Percentiles rank a stretch among this genome's conserved stretches.
These are phyloP conservation scores for Paramecium caudatum DNA, from an alignment of 73 alveolate species.

Conservation along the genomic window DNA sequence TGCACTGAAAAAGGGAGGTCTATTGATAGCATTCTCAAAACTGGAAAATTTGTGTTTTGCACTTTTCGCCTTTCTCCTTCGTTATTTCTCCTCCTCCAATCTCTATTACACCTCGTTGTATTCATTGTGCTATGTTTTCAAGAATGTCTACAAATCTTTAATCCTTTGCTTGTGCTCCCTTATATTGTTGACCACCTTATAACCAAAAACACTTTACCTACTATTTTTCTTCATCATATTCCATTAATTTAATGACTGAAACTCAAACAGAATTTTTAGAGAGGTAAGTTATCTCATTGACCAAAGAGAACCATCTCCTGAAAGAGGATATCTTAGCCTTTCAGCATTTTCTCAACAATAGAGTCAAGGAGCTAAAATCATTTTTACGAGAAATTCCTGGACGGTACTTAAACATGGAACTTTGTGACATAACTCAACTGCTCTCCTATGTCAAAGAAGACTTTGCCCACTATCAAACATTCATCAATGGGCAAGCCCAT, in stretches of 20 bases:
- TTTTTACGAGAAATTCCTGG: neutral
- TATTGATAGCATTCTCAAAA: slow-evolving; percentile 51
- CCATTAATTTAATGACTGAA: slow-evolving; percentile 57
- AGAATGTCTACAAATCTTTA: neutral
- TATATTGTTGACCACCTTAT: neutral
- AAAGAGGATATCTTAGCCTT: slow-evolving; percentile 43
- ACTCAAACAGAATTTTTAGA: slow-evolving; percentile 2
- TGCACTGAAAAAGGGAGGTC: slow-evolving; percentile 60
- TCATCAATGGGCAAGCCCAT: neutral
- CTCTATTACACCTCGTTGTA: neutral
- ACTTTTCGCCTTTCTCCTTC: slow-evolving; percentile 37
- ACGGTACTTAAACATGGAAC: slow-evolving; percentile 21
- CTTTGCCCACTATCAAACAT: neutral
- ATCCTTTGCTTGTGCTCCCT: slow-evolving; percentile 14
- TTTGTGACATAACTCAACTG: neutral
- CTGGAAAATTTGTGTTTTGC: slow-evolving; percentile 37
- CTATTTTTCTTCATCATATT: slow-evolving; percentile 25
- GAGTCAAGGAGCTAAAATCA: slow-evolving; percentile 43
- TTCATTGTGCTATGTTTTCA: neutral
- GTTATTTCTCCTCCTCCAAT: slow-evolving; percentile 17
- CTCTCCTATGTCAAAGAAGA: slow-evolving; percentile 26
- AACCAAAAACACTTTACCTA: neutral
- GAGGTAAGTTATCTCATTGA: neutral
- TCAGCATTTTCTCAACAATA: neutral
- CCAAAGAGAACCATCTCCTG: slow-evolving; percentile 20